These are phyloP conservation scores for Glycine soja DNA, from an alignment of 306 rosid genomes.

Conservation along the genomic window DNA sequence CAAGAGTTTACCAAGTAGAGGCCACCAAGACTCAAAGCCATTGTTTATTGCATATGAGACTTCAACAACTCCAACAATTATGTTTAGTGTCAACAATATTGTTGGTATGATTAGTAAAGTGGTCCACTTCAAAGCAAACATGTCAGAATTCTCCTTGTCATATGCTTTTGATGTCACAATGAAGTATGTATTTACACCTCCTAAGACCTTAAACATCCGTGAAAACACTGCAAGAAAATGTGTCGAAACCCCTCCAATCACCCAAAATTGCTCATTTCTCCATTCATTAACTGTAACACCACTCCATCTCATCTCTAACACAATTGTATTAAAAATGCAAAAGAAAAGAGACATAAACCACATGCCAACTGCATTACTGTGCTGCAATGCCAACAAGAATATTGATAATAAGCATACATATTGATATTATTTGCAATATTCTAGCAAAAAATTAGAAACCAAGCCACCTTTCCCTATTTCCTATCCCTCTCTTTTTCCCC, in stretches of 20 bases:
- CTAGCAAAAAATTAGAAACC: background rate
- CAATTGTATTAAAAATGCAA: slow-evolving; percentile 63
- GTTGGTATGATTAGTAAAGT: slow-evolving; percentile 77
- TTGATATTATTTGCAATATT: background rate
- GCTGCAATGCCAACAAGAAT: slow-evolving; percentile 53
- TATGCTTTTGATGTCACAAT: slow-evolving; percentile 58
- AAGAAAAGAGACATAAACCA: slow-evolving; percentile 76
- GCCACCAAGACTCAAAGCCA: slow-evolving; percentile 73
- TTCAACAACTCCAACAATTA: slow-evolving; percentile 69
- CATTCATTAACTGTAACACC: slow-evolving; percentile 70
- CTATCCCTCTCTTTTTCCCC: too few relatives aligned
- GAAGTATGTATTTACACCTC: slow-evolving; percentile 67
- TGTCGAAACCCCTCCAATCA: slow-evolving; percentile 75
- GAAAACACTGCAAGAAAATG: slow-evolving; percentile 66
- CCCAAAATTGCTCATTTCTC: slow-evolving; percentile 89
- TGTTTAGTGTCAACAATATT: slow-evolving; percentile 65
- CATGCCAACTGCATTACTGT: slow-evolving; percentile 60
- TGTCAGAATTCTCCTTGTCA: slow-evolving; percentile 40
- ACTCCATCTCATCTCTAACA: slow-evolving; percentile 83
- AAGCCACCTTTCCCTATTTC: background rate
- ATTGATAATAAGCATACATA: background rate
- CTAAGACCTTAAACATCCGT: slow-evolving; percentile 66
- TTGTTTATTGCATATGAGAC: slow-evolving; percentile 68
- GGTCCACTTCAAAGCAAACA: slow-evolving; percentile 63
- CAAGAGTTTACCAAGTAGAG: slow-evolving; percentile 68